phyloP scores from a whole-genome alignment of 768 basidiomycete genomes.

The Agrocybe pediades region DNA sequence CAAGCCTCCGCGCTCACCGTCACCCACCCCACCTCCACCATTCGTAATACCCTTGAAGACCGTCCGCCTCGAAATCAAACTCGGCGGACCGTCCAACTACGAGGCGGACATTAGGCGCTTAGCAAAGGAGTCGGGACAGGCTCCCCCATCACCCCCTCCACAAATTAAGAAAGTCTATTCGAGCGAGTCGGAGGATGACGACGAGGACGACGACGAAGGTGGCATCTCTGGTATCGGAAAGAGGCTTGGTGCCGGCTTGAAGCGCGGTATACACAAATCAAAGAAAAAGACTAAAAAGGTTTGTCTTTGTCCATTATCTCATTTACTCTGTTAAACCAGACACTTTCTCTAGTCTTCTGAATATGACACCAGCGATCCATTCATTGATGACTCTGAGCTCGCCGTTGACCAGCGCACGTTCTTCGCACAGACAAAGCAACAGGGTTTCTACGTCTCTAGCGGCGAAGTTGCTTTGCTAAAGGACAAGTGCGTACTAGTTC shows the following conservation, averaged over 20 bases:
- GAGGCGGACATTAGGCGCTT: conserved; percentile 65
- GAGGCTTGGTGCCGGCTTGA: not conserved
- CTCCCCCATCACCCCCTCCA: conserved; percentile 56
- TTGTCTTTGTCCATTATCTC: not conserved
- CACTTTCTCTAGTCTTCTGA: conserved; percentile 63
- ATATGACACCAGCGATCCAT: conserved; percentile 91
- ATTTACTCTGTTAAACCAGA: conserved; percentile 29
- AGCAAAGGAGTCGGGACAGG: conserved; percentile 67
- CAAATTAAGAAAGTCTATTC: conserved; percentile 44
- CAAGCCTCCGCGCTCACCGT: conserved; percentile 33
- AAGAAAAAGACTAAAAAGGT: conserved; percentile 40
- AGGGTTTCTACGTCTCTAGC: conserved; percentile 89
- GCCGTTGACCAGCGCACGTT: conserved; percentile 88
- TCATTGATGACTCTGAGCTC: conserved; percentile 97
- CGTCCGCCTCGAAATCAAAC: conserved; percentile 64
- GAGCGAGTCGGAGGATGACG: conserved; percentile 59
- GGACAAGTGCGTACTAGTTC: conserved; percentile 55
- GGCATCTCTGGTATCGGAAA: too few relatives aligned
- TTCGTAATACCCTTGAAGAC: conserved; percentile 57
- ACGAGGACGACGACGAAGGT: conserved; percentile 35
- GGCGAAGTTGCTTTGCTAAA: conserved; percentile 88
- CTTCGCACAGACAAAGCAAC: conserved; percentile 90
- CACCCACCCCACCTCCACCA: conserved; percentile 63
- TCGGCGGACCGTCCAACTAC: conserved; percentile 77
- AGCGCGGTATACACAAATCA: conserved; percentile 10